phyloP scores from a whole-genome alignment of 257 asterid species.

The Rubia yunnanensis region DNA sequence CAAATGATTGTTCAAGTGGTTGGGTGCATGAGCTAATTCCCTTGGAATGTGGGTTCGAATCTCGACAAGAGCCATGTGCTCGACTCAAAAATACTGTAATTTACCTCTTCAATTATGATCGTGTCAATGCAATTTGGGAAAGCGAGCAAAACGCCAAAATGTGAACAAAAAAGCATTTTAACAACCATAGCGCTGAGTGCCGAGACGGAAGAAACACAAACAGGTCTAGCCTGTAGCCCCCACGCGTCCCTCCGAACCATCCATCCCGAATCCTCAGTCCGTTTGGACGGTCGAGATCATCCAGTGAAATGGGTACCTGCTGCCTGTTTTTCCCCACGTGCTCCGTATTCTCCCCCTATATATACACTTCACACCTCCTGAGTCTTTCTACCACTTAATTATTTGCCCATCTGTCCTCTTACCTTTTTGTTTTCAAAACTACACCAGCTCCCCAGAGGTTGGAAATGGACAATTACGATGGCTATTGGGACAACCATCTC shows the following conservation, averaged over 20 bases:
- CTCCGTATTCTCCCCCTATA: background rate
- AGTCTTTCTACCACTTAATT: background rate
- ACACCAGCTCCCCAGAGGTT: background rate
- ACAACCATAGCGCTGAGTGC: background rate
- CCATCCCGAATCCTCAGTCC: background rate
- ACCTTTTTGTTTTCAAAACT: background rate
- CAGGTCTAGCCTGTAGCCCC: background rate
- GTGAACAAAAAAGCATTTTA: background rate
- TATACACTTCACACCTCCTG: background rate
- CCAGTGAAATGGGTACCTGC: slow-evolving; percentile 9
- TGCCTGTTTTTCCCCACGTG: slow-evolving; percentile 10
- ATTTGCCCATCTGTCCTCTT: background rate
- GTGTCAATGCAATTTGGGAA: too few species aligned
- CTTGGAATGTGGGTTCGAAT: too few species aligned
- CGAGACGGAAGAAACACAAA: background rate
- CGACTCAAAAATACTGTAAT: too few species aligned
- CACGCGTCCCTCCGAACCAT: slow-evolving; percentile 12
- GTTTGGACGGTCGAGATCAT: slow-evolving; percentile 20
- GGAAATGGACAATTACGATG: slow-evolving; percentile 39
- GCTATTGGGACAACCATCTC: slow-evolving; percentile 53
- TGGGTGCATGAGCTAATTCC: too few species aligned
- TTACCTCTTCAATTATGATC: too few species aligned
- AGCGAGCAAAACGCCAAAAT: slow-evolving; percentile 6
- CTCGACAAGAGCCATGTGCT: too few species aligned
- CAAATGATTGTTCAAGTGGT: too few species aligned